Conservation (phyloP, 176 grass and related monocot species). For the Oryza australiensis region DNA sequence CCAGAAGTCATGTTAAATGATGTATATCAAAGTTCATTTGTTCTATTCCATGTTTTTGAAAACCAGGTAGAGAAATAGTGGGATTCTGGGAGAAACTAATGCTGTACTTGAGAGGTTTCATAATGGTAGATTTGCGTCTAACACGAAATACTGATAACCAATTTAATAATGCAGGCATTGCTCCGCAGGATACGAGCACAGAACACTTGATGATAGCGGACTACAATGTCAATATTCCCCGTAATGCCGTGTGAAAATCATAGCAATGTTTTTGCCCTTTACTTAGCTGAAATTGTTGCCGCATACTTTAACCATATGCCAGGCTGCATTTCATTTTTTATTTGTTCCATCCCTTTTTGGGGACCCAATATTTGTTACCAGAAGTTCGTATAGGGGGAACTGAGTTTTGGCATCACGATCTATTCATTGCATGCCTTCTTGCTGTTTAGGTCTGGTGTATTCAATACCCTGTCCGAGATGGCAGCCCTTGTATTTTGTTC, state of each 20-base stretch:
- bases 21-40: background rate
- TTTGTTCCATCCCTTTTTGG: slow-evolving; percentile 4
- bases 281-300: slow-evolving; percentile 21
- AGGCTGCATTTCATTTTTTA: slow-evolving; percentile 21
- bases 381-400: slow-evolving; percentile 44
- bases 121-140: background rate
- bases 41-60: slow-evolving; percentile 10
- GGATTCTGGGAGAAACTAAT: background rate
- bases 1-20: background rate
- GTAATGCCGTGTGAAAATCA: slow-evolving; percentile 6
- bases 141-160: background rate
- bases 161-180: slow-evolving; percentile 40
- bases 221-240: slow-evolving; percentile 16
- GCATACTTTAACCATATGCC: slow-evolving; percentile 23
- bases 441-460: slow-evolving; percentile 36
- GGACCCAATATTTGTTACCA: slow-evolving; percentile 32
- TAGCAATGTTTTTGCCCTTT: slow-evolving; percentile 18
- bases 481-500: slow-evolving; percentile 45
- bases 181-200: background rate
- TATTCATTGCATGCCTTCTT: slow-evolving; percentile 44
- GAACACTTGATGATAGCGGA: background rate
- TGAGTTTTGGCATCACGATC: slow-evolving; percentile 31
- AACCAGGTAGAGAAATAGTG: background rate
- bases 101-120: background rate
- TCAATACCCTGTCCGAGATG: slow-evolving; percentile 34